These are phyloP conservation scores for Ostreobium quekettii DNA, from an alignment of 139 green algal genomes.

Conservation along the genomic window DNA sequence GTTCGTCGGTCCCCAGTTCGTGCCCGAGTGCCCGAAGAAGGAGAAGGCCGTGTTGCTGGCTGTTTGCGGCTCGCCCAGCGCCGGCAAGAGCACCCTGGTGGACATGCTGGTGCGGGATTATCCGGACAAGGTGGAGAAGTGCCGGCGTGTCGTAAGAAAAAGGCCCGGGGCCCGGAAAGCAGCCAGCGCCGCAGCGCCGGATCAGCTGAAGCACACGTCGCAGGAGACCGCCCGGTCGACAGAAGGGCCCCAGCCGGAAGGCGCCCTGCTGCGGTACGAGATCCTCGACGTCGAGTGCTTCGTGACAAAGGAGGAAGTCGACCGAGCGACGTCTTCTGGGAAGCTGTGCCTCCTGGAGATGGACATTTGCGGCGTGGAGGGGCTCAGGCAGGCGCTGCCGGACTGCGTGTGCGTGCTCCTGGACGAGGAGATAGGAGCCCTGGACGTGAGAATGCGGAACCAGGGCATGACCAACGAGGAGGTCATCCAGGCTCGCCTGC, in stretches of 20 bases:
- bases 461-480: conserved; percentile 29
- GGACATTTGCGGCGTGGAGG: not conserved
- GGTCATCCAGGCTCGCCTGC: not conserved
- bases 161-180: not conserved
- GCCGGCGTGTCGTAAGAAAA: conserved; percentile 13
- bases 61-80: conserved; percentile 29
- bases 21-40: not conserved
- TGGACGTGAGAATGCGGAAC: conserved; percentile 37
- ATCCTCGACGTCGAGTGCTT: conserved; percentile 14
- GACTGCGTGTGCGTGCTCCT: conserved; percentile 6
- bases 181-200: not conserved
- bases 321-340: not conserved
- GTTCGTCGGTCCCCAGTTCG: not conserved
- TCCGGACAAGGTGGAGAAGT: conserved; percentile 22
- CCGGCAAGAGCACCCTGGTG: conserved; percentile 35
- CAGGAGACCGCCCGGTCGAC: too few species aligned
- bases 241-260: not conserved
- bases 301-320: conserved; percentile 19
- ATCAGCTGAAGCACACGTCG: too few species aligned
- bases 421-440: conserved; percentile 18
- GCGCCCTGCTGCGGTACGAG: conserved; percentile 7
- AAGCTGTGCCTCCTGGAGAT: conserved; percentile 26
- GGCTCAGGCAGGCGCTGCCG: not conserved
- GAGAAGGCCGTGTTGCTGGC: conserved; percentile 26
- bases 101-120: conserved; percentile 29